These are phyloP conservation scores for Pythium graminicola DNA, from an alignment of 352 stramenopile species.

Conservation along the genomic window DNA sequence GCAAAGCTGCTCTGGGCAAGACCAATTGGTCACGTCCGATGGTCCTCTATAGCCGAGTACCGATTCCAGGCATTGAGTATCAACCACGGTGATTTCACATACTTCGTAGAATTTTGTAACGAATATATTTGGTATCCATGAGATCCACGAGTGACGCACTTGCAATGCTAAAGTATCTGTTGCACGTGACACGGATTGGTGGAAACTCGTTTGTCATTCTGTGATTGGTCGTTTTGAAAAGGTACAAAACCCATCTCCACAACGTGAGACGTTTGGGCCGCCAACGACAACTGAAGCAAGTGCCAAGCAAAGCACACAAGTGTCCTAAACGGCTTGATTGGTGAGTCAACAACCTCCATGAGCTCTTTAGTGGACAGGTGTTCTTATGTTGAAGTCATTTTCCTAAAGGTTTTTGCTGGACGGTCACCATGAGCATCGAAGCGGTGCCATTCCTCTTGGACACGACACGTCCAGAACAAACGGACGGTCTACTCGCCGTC, in stretches of 20 bases:
- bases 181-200: constrained; percentile 7
- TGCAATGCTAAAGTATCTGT: not conserved
- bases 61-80: constrained; percentile 42
- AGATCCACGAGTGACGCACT: constrained; percentile 13
- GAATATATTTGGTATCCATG: no score
- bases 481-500: constrained; percentile 40
- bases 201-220: not conserved
- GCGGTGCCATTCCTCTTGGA: constrained; percentile 6
- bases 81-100: constrained; percentile 3
- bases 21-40: constrained; percentile 79
- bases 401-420: no score
- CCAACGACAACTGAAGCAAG: no score
- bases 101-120: no score
- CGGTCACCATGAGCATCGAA: constrained; percentile 1
- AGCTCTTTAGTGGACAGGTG: no score
- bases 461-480: not conserved
- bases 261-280: no score
- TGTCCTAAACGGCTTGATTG: no score
- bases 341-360: no score
- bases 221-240: constrained; percentile 12
- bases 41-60: constrained; percentile 56
- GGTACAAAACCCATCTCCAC: not conserved
- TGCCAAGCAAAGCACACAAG: no score
- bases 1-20: constrained; percentile 57
- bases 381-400: no score